phyloP scores from a whole-genome alignment of 805 yeast species.

The Hanseniaspora nectarophila region DNA sequence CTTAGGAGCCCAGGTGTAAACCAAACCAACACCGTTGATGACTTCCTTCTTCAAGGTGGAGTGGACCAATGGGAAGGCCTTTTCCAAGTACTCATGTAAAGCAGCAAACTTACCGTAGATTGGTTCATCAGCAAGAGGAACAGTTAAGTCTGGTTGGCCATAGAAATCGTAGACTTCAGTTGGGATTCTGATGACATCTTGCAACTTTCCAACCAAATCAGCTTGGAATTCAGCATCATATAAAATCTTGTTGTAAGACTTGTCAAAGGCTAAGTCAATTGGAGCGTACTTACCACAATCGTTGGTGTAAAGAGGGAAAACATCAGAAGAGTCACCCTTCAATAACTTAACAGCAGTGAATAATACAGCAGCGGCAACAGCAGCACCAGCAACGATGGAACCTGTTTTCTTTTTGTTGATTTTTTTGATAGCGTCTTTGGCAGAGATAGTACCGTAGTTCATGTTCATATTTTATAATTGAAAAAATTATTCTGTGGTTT shows the following conservation, averaged over 20 bases:
- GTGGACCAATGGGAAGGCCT: slow-evolving; percentile 45
- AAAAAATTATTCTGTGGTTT: neutral
- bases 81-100: slow-evolving; percentile 43
- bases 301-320: slow-evolving; percentile 6
- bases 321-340: neutral
- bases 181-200: slow-evolving; percentile 47
- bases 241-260: slow-evolving; percentile 9
- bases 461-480: neutral
- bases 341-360: slow-evolving; percentile 7
- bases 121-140: slow-evolving; percentile 15
- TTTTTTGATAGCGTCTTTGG: slow-evolving; percentile 12
- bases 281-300: slow-evolving; percentile 14
- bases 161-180: slow-evolving; percentile 47
- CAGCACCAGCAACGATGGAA: slow-evolving; percentile 7
- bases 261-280: slow-evolving; percentile 8
- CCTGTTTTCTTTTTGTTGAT: slow-evolving; percentile 11
- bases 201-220: slow-evolving; percentile 26
- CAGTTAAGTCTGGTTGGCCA: slow-evolving; percentile 16
- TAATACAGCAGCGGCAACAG: slow-evolving; percentile 3
- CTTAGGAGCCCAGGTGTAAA: slow-evolving; percentile 51
- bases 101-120: slow-evolving; percentile 25
- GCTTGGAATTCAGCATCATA: slow-evolving; percentile 11
- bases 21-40: slow-evolving; percentile 52
- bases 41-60: slow-evolving; percentile 38
- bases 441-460: slow-evolving; percentile 13